These are phyloP conservation scores for Helianthus tuberosus DNA, from an alignment of 129 eudicot species.

Conservation along the genomic window DNA sequence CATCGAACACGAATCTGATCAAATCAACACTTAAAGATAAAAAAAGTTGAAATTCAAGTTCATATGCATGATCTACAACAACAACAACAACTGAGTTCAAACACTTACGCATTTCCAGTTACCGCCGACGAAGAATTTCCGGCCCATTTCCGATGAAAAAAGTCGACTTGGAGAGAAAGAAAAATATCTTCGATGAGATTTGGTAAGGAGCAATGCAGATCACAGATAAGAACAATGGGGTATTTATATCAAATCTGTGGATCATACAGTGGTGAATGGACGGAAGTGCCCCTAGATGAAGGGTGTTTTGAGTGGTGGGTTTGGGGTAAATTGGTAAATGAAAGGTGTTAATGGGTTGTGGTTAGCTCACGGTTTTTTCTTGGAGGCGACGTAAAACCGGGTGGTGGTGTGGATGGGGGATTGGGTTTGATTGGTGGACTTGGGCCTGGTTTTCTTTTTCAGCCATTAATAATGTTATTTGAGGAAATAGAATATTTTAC, in stretches of 20 bases:
- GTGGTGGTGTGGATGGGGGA: slow-evolving; percentile 16
- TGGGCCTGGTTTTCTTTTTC: slow-evolving; percentile 11
- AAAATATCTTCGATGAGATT: slow-evolving; percentile 22
- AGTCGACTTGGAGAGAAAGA: slow-evolving; percentile 14
- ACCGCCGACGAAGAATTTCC: slow-evolving; percentile 93
- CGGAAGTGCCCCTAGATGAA: slow-evolving; percentile 24
- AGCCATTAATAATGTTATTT: slow-evolving; percentile 4
- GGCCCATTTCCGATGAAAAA: slow-evolving; percentile 34
- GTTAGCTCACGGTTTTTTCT: slow-evolving; percentile 26
- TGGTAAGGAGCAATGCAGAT: slow-evolving; percentile 24
- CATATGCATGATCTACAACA: not conserved
- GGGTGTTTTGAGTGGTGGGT: not conserved
- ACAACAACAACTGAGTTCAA: not conserved
- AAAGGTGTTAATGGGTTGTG: slow-evolving; percentile 7
- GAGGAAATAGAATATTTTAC: not conserved
- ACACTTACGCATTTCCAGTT: slow-evolving; percentile 93
- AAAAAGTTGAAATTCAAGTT: slow-evolving; percentile 2
- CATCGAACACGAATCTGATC: slow-evolving; percentile 16
- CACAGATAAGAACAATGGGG: slow-evolving; percentile 30
- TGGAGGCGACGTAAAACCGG: slow-evolving; percentile 20
- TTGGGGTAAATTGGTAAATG: slow-evolving; percentile 15
- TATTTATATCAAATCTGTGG: slow-evolving; percentile 32
- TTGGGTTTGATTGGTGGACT: slow-evolving; percentile 24
- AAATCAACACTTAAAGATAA: slow-evolving; percentile 13
- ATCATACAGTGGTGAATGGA: slow-evolving; percentile 17